phyloP scores from a whole-genome alignment of 768 basidiomycete species.

The Pulveroboletus sp. region DNA sequence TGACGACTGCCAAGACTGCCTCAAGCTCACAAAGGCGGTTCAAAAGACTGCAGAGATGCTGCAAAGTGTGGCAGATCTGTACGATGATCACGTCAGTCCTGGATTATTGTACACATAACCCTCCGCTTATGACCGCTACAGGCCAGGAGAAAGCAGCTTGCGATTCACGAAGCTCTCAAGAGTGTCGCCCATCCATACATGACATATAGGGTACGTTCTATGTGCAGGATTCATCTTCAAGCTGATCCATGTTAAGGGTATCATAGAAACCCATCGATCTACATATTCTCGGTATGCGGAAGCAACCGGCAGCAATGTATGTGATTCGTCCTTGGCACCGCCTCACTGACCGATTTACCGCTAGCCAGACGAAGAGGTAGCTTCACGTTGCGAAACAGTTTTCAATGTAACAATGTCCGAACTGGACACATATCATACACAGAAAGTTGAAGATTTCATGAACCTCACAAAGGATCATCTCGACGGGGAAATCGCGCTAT shows the following conservation, averaged over 20 bases:
- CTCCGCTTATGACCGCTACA: slow-evolving; percentile 27
- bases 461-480: slow-evolving; percentile 60
- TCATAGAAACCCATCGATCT: slow-evolving; percentile 70
- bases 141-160: slow-evolving; percentile 70
- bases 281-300: slow-evolving; percentile 63
- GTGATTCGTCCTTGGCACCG: neutral
- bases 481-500: slow-evolving; percentile 71
- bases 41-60: slow-evolving; percentile 71
- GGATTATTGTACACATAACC: neutral
- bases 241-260: slow-evolving; percentile 39
- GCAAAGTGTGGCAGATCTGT: slow-evolving; percentile 71
- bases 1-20: slow-evolving; percentile 70
- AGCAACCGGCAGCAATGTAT: slow-evolving; percentile 35
- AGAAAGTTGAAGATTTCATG: slow-evolving; percentile 68
- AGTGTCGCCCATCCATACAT: slow-evolving; percentile 70
- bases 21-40: slow-evolving; percentile 72
- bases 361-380: slow-evolving; percentile 60
- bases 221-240: neutral
- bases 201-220: slow-evolving; percentile 54
- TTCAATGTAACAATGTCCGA: slow-evolving; percentile 87
- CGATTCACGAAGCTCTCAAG: slow-evolving; percentile 73
- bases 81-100: slow-evolving; percentile 66
- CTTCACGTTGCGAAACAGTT: slow-evolving; percentile 79
- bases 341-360: slow-evolving; percentile 2
- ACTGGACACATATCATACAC: slow-evolving; percentile 73